These are phyloP conservation scores for Boechera divaricarpa DNA, from an alignment of 345 rosid genomes.

Conservation along the genomic window DNA sequence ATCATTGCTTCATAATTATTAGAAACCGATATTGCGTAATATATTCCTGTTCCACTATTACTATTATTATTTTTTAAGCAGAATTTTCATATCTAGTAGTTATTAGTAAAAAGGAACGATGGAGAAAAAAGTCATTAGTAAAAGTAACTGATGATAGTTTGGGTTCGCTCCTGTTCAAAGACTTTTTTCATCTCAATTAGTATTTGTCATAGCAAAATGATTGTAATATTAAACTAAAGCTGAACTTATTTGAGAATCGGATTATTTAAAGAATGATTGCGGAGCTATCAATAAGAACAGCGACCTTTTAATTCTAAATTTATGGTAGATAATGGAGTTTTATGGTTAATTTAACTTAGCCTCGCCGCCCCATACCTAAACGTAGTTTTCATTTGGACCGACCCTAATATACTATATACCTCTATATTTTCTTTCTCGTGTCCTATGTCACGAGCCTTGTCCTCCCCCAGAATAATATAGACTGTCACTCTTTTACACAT, in stretches of 20 bases:
- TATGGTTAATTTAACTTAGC: conserved; percentile 34
- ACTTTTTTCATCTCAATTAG: neutral
- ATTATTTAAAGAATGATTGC: conserved; percentile 25
- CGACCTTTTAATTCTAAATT: conserved; percentile 33
- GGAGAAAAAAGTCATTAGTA: neutral
- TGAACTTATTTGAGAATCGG: neutral
- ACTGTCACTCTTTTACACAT: conserved; percentile 38
- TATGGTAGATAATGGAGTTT: conserved; percentile 44
- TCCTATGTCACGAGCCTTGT: conserved; percentile 48
- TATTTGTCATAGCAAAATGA: neutral
- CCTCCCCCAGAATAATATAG: conserved; percentile 38
- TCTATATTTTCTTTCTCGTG: conserved; percentile 27
- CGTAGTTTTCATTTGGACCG: conserved; percentile 44
- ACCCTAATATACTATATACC: conserved; percentile 30
- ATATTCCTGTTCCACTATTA: neutral
- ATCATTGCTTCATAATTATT: conserved; percentile 34
- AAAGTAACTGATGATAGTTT: neutral
- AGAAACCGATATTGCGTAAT: neutral
- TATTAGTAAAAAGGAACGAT: neutral
- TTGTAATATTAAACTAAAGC: neutral
- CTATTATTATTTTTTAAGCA: too few relatives aligned
- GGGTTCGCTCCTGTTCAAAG: neutral
- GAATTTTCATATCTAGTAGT: neutral
- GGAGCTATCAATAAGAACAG: conserved; percentile 26
- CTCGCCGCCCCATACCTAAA: conserved; percentile 56